Base-by-base conservation (phyloP, 306 rosid species). In the Ormosia semicastrata region DNA sequence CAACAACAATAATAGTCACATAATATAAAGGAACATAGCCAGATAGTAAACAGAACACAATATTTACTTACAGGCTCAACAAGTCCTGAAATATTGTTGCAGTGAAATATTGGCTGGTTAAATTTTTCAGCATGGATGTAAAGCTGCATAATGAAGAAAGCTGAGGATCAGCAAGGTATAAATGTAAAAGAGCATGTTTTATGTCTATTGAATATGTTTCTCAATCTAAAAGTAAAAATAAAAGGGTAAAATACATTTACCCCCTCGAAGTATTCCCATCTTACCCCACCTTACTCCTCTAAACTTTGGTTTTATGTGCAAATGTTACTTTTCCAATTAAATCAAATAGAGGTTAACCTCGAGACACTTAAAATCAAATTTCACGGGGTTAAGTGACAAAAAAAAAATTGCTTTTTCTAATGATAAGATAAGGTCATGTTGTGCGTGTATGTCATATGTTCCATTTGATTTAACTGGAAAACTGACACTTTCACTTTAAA, bases 31-130 rank as follows among this genome's bases (percentile, higher is more conserved):
- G 17, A 47, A 6, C 5, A 18, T 66, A 33, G 40, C 18, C 77
- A 40, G 50, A 56, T 53, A 12, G 34, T 29, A 29, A 69, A 66
- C 24, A 24, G 12, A 73, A 62, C 34, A 39, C 68, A 41, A 32
- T 6, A 71, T 66, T 66, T 71, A 78, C 97, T 93, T 84, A 96
- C 99, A 17, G 99, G 99, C 59, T 96, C 99, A 73, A 93, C 99
- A 2, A 79, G 86, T 74, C 99, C 99, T 81, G 98, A 86, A 58
- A 96, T 90, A 79, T 96, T 96, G 91, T 96, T 96, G 94, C 99
- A 96, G 90, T 86, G 89, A 78, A 96, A 96, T 50, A 96, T 88
- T 60, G 99, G 99, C 85, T 96, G 99, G 85, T 96, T 93, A 82
- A 96, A 96, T 81, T 93, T 93, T 82, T 96, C 99, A 65, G 87